Base-by-base conservation (phyloP, 495 filamentous ascomycete genomes). In the Tuber brumale region DNA sequence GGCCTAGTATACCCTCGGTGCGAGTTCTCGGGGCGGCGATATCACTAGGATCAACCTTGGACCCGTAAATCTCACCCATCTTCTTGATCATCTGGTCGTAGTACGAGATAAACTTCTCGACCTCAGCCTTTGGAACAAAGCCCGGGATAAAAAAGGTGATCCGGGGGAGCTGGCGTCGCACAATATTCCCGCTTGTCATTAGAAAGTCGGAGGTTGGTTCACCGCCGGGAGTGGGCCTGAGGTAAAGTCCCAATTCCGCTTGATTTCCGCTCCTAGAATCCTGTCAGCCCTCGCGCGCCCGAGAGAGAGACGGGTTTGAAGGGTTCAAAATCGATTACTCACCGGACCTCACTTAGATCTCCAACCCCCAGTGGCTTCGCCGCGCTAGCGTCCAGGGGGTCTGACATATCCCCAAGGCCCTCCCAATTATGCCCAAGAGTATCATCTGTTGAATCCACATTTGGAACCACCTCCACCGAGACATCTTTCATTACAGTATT, bases 311-410 rank as follows among this genome's bases (percentile, higher is more conserved):
- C 19, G 37, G 35, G 48, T 44, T 37, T 57, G 4, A 37, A 57
- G 42, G 66, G 37, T n/a, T 75, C 35, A 23, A 19, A 48, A 51
- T 71, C 48, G 45, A 71, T 66, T 44, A n/a, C 81, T 74, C 44
- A 82, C 80, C 81, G 77, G 46, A 82, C 42, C 61, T 82, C 81
- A 71, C 80, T 80, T 69, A 82, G 45, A 70, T 82, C 81, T 10
- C 81, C 81, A 51, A 70, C 79, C 72, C 69, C 79, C 41, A 82
- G 37, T 12, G 78, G 78, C 39, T 79, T 57, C 37, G 71, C 19
- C 19, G 76, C 76, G 71, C 78, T 80, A n/a, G 78, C 78, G 51
- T 80, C 78, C 12, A 73, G 75, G n/a, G 79, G 43, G n/a, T 71
- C 78, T 2, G 72, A 72, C 37, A 57, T 10, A 44, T 79, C 78